These are phyloP conservation scores for Alternaria sp. DNA, from an alignment of 2,329 filamentous ascomycete species.

Conservation along the genomic window DNA sequence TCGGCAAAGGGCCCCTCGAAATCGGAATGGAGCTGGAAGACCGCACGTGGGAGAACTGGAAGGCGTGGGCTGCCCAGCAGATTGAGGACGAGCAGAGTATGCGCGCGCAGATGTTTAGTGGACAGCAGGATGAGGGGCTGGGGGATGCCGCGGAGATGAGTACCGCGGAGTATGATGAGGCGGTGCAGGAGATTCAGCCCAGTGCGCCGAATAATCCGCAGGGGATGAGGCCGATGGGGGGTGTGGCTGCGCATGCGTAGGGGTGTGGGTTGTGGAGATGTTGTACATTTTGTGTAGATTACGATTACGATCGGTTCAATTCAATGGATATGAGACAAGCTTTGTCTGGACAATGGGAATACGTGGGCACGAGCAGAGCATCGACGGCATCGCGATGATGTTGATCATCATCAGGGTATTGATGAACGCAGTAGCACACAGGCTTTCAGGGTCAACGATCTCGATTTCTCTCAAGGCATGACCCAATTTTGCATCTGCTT, in stretches of 20 bases:
- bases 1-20: slow-evolving; percentile 77
- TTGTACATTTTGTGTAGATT: slow-evolving; percentile 32
- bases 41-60: slow-evolving; percentile 81
- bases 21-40: slow-evolving; percentile 85
- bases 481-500: too few species aligned
- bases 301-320: background rate
- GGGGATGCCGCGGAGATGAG: slow-evolving; percentile 22
- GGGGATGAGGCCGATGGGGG: slow-evolving; percentile 47
- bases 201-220: slow-evolving; percentile 26
- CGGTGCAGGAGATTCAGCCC: slow-evolving; percentile 43
- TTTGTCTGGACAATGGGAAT: background rate
- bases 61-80: slow-evolving; percentile 72
- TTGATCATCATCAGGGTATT: background rate
- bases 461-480: background rate
- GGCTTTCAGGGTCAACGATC: too few species aligned
- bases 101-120: slow-evolving; percentile 51
- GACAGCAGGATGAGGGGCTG: slow-evolving; percentile 41
- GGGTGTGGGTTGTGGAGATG: slow-evolving; percentile 30
- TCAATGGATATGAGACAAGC: background rate
- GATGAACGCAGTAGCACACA: background rate
- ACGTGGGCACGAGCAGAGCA: too few species aligned
- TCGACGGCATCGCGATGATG: background rate
- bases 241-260: slow-evolving; percentile 45
- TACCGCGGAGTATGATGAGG: slow-evolving; percentile 35
- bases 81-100: slow-evolving; percentile 57